Evolutionary conservation across 257 asterid species (phyloP), one percentile per base, ranked within the genome.

Genomic region (Cynanchum wilfordii): DNA sequence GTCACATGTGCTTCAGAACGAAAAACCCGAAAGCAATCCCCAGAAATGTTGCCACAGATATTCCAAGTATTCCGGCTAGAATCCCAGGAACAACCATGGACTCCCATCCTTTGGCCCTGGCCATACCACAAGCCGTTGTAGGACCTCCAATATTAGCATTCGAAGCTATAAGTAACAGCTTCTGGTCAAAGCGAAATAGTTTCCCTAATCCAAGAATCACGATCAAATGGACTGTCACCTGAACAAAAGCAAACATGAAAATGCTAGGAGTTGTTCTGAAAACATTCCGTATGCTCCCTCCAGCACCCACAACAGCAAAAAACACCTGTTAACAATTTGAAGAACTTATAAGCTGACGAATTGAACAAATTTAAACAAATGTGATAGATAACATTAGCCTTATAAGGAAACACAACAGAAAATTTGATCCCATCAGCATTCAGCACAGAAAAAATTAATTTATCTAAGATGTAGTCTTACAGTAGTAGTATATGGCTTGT

Each of bases 111-210:
- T 91, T 88, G 7, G 95, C 86, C 58, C 86, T 91, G 73, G 93
- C 96, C 97, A 91, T 91, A 58, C 95, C 95, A 66, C 93, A 77
- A 17, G 96, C 95, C 9, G 96, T 91, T 38, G 96, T 91, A 17
- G 97, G 97, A 56, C 97, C 97, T 64, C 97, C 97, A 56, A 92
- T 73, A 72, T 92, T 92, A 30, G 97, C 97, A 78, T 92, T 92
- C 63, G 97, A 92, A 45, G 95, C 97, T 40, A 89, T 59, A 51
- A 92, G 75, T 69, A 92, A 15, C 58, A 83, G 80, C 74, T 82
- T 92, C 71, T 33, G 77, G 47, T 89, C 90, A 17, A 92, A 60
- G 68, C 74, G 59, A 63, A 87, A 82, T 50, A 92, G 56, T 56
- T 82, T 88, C 68, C 97, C 96, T 5, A 88, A 76, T 52, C 87